Conservation (phyloP, 2,329 filamentous ascomycete genomes). For the Plectosphaerella plurivora region DNA sequence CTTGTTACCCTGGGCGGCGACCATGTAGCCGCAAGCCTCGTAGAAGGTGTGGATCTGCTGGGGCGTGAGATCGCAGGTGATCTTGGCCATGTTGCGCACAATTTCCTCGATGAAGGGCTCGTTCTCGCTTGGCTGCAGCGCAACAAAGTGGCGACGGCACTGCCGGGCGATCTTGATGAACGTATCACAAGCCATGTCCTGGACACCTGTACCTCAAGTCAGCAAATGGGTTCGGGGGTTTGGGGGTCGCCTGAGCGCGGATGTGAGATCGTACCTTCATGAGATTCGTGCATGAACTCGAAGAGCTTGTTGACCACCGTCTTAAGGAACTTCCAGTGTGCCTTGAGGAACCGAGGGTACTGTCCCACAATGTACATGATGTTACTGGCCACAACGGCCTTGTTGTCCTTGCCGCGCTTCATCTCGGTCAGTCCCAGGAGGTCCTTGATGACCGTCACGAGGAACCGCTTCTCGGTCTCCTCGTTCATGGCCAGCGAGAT, state of each 20-base stretch:
- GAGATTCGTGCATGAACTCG: constrained; percentile 99
- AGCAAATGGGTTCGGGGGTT: background rate
- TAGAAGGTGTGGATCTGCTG: constrained; percentile 99
- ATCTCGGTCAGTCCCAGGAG: constrained; percentile 94
- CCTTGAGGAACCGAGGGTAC: constrained; percentile 96
- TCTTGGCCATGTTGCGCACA: constrained; percentile 90
- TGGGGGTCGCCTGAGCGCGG: background rate
- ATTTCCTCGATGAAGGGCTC: constrained; percentile 99
- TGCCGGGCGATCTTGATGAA: constrained; percentile 99
- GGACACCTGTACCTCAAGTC: constrained; percentile 59
- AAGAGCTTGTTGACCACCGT: constrained; percentile 99
- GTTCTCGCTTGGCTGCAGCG: constrained; percentile 85
- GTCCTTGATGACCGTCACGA: constrained; percentile 98
- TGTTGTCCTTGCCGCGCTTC: constrained; percentile 99
- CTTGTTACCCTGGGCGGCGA: constrained; percentile 94
- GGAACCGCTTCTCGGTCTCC: constrained; percentile 96
- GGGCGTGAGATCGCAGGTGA: constrained; percentile 89
- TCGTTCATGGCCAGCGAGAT: constrained; percentile 99
- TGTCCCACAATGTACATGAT: constrained; percentile 99
- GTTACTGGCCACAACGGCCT: constrained; percentile 96
- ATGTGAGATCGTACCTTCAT: constrained; percentile 67
- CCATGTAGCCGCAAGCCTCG: constrained; percentile 98
- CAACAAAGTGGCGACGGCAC: constrained; percentile 95
- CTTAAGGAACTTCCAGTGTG: constrained; percentile 99
- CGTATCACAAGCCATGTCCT: constrained; percentile 99